Percentiles rank a stretch among this genome's conserved stretches.
Evolutionary conservation across 2,329 filamentous ascomycete genomes (phyloP).

Genomic region (Colletotrichum sp.): DNA sequence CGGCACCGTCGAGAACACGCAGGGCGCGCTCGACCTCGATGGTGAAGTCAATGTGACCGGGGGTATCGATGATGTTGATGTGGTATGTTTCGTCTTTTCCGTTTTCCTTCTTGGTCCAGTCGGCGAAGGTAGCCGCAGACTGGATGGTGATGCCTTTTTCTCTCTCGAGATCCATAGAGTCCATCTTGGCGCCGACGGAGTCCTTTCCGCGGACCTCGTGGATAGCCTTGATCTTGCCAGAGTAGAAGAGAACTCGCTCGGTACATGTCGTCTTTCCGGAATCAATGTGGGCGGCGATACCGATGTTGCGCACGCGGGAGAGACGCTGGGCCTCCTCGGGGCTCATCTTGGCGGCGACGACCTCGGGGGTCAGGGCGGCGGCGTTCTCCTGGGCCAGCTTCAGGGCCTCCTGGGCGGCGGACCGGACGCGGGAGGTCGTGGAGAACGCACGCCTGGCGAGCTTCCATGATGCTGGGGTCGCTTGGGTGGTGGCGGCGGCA

Average conservation of each 20-base stretch:
- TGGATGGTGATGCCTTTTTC: slow-evolving; percentile 99
- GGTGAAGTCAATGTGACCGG: slow-evolving; percentile 98
- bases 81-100: slow-evolving; percentile 91
- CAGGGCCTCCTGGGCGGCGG: slow-evolving; percentile 47
- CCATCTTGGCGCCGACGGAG: slow-evolving; percentile 97
- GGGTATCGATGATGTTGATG: slow-evolving; percentile 98
- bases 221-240: slow-evolving; percentile 93
- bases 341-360: slow-evolving; percentile 79
- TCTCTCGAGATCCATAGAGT: slow-evolving; percentile 98
- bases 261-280: slow-evolving; percentile 97
- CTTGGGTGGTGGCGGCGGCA: background rate
- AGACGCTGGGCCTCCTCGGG: slow-evolving; percentile 80
- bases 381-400: slow-evolving; percentile 61
- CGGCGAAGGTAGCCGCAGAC: slow-evolving; percentile 95
- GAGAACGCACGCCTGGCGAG: slow-evolving; percentile 35
- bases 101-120: slow-evolving; percentile 89
- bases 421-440: slow-evolving; percentile 31
- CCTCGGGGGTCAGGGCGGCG: slow-evolving; percentile 57
- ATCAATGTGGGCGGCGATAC: slow-evolving; percentile 98
- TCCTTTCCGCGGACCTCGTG: slow-evolving; percentile 97
- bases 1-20: slow-evolving; percentile 92
- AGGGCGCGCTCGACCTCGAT: slow-evolving; percentile 97
- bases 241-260: slow-evolving; percentile 97
- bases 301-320: slow-evolving; percentile 89
- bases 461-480: slow-evolving; percentile 2